A percentile compares a stretch with the other conserved stretches of the same genome.
These are phyloP conservation scores for Lactuca saligna DNA, from an alignment of 129 eudicot species.

Conservation along the genomic window DNA sequence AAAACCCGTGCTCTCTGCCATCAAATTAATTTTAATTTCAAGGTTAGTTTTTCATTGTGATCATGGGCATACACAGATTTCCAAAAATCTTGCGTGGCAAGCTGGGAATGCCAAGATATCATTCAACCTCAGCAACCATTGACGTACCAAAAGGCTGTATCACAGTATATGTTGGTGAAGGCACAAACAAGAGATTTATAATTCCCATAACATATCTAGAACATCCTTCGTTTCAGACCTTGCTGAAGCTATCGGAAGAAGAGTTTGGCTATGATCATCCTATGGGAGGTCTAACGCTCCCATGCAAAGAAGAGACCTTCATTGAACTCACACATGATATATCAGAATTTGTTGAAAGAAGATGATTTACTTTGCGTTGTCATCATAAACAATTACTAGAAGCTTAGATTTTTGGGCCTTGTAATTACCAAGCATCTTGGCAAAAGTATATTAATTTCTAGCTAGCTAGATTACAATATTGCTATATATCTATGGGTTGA, in stretches of 20 bases:
- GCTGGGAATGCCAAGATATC: neutral
- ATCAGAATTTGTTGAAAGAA: neutral
- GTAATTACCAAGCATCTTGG: too few species aligned
- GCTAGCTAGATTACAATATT: too few species aligned
- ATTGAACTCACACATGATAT: conserved; percentile 7
- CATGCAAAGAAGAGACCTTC: conserved; percentile 11
- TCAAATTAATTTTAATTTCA: neutral
- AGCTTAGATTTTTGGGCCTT: too few species aligned
- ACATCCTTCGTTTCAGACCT: neutral
- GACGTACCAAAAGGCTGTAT: conserved; percentile 47
- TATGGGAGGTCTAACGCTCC: conserved; percentile 13
- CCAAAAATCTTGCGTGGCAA: neutral
- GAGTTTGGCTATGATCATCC: neutral
- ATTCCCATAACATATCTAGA: conserved; percentile 24
- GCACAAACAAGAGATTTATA: conserved; percentile 22
- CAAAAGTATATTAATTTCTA: too few species aligned
- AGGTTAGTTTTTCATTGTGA: neutral
- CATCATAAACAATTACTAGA: too few species aligned
- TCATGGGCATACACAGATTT: neutral
- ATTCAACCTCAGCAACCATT: neutral
- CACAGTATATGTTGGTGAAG: conserved; percentile 43
- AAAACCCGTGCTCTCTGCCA: neutral
- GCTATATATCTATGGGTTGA: too few species aligned
- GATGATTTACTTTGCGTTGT: neutral
- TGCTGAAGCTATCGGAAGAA: neutral